Conservation (phyloP, 768 basidiomycete genomes). For the Pulveroboletus sp. region DNA sequence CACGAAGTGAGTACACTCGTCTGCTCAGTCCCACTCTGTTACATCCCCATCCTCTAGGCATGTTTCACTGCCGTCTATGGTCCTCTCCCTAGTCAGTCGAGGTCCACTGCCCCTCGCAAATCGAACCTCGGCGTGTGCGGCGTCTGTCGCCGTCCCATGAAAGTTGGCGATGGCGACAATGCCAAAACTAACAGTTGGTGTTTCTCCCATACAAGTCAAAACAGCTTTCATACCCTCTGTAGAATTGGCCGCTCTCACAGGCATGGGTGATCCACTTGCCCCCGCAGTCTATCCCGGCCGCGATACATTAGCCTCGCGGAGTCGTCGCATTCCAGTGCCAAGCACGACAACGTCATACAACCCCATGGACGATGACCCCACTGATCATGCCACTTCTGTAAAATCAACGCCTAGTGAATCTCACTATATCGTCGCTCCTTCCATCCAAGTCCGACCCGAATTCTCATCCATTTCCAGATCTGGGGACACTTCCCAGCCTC, state of each 20-base stretch:
- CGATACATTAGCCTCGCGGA: slow-evolving; percentile 41
- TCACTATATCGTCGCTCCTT: slow-evolving; percentile 82
- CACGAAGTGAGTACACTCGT: slow-evolving; percentile 60
- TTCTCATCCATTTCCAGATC: slow-evolving; percentile 77
- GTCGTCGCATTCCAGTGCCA: slow-evolving; percentile 26
- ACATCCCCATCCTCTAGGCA: slow-evolving; percentile 47
- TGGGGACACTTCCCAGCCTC: slow-evolving; percentile 65
- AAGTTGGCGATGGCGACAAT: slow-evolving; percentile 81
- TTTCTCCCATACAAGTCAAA: not conserved
- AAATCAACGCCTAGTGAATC: slow-evolving; percentile 45
- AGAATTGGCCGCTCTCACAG: slow-evolving; percentile 94
- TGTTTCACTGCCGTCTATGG: slow-evolving; percentile 98
- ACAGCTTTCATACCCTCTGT: slow-evolving; percentile 10
- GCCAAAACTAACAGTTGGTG: slow-evolving; percentile 81
- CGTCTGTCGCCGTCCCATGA: slow-evolving; percentile 95
- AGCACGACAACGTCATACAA: slow-evolving; percentile 41
- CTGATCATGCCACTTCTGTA: slow-evolving; percentile 53
- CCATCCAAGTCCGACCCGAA: slow-evolving; percentile 91
- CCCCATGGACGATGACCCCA: slow-evolving; percentile 81
- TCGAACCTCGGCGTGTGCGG: slow-evolving; percentile 92
- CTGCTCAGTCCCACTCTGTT: not conserved
- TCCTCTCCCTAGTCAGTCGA: slow-evolving; percentile 61
- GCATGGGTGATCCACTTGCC: slow-evolving; percentile 65
- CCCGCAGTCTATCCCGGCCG: slow-evolving; percentile 64
- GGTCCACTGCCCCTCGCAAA: slow-evolving; percentile 55